Evolutionary conservation across 495 filamentous ascomycete species (phyloP).

Genomic region (Neurospora sp.): DNA sequence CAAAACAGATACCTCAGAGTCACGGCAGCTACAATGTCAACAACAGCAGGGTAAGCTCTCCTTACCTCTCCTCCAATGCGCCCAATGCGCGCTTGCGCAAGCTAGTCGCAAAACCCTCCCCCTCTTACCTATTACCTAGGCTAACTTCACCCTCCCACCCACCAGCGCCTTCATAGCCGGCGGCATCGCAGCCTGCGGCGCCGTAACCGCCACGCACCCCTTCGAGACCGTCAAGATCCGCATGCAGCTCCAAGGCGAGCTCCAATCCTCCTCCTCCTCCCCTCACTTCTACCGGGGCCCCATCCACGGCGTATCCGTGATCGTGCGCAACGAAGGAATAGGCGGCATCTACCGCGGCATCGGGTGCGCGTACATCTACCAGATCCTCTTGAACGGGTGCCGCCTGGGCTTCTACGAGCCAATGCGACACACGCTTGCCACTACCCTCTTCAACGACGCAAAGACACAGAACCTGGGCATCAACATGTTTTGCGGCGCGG

Average conservation of each 20-base stretch:
- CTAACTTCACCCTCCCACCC: slow-evolving; percentile 9
- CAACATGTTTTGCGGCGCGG: slow-evolving; percentile 87
- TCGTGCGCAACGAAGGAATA: slow-evolving; percentile 83
- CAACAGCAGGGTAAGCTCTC: slow-evolving; percentile 33
- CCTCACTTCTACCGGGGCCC: slow-evolving; percentile 86
- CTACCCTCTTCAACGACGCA: slow-evolving; percentile 56
- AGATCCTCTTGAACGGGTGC: slow-evolving; percentile 86
- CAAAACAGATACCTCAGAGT: not conserved
- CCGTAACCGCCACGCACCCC: slow-evolving; percentile 94
- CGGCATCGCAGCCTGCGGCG: slow-evolving; percentile 92
- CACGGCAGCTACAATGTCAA: slow-evolving; percentile 26
- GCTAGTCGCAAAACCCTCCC: not conserved
- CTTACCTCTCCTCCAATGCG: not conserved
- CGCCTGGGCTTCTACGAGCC: slow-evolving; percentile 97
- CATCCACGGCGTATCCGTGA: slow-evolving; percentile 82
- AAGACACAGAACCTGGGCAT: slow-evolving; percentile 70
- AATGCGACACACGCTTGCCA: slow-evolving; percentile 58
- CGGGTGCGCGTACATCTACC: slow-evolving; percentile 91
- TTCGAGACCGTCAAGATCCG: slow-evolving; percentile 99
- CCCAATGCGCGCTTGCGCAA: not conserved
- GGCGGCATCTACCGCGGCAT: slow-evolving; percentile 81
- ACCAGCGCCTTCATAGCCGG: slow-evolving; percentile 74
- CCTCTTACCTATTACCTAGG: slow-evolving; percentile 1
- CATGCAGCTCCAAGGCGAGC: slow-evolving; percentile 93
- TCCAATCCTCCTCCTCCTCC: slow-evolving; percentile 75